These are phyloP conservation scores for Flaveria trinervia DNA, from an alignment of 129 eudicot species.

Conservation along the genomic window DNA sequence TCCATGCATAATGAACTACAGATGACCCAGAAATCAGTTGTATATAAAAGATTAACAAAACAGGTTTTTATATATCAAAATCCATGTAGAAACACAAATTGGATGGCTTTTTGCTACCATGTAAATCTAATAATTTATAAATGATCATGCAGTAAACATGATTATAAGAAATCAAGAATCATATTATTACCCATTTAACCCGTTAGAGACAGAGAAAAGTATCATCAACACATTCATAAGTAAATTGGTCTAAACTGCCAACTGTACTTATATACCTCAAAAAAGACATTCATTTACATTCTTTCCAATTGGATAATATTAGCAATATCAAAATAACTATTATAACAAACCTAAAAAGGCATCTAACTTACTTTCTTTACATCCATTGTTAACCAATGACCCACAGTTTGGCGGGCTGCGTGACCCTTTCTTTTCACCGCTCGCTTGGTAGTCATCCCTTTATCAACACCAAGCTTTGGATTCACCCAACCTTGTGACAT, in stretches of 20 bases:
- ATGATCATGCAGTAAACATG: background rate
- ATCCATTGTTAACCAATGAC: constrained; percentile 69
- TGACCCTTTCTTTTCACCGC: constrained; percentile 63
- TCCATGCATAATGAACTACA: background rate
- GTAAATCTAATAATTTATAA: no score
- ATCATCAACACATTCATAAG: background rate
- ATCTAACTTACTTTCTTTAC: constrained; percentile 72
- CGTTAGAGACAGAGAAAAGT: background rate
- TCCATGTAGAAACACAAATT: background rate
- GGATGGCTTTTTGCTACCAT: background rate
- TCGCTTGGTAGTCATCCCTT: constrained; percentile 43
- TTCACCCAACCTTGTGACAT: constrained; percentile 62
- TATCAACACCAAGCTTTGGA: constrained; percentile 48
- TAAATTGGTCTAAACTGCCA: constrained; percentile 2
- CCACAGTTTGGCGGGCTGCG: constrained; percentile 50
- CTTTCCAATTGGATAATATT: background rate
- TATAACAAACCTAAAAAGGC: constrained; percentile 6
- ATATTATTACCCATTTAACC: background rate
- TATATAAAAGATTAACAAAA: background rate
- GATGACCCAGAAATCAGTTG: background rate
- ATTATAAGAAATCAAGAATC: background rate
- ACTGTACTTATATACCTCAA: background rate
- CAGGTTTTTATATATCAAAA: background rate
- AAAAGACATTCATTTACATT: background rate
- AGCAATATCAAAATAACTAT: background rate